Base-by-base conservation (phyloP, 495 filamentous ascomycete species). In the Penicillium samsonianum region DNA sequence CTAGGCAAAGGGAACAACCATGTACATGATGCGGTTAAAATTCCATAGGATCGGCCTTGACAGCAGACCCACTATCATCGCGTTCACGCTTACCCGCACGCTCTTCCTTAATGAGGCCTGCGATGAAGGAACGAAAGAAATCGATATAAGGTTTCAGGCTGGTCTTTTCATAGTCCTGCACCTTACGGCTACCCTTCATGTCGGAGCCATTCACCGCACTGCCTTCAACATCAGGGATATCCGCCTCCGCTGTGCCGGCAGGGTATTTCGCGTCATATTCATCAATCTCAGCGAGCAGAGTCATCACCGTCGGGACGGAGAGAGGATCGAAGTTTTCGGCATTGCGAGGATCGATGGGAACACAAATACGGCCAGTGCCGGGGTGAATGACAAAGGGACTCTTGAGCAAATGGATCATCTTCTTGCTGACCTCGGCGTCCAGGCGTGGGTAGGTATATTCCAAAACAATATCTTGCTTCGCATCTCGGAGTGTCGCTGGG, bases 371-470 rank as follows among this genome's bases (percentile, higher is more conserved):
- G 0, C 93, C 95, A 1, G 95, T 98, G 6, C 90, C 90, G 0
- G 94, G 94, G 76, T 98, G 94, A 30, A 98, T 86, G 54, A 96
- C 93, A 62, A 98, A 98, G 4, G 94, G 94, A 58, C 85, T 90
- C 67, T 98, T 98, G 44, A 98, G 83, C 78, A 98, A 82, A 81
- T 98, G 94, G 76, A 95, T 98, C 69, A 96, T 84, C 67, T 96
- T 95, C 76, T 97, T 97, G 65, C 88, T 91, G 63, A 98, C 94
- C 62, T 96, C 91, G 53, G 91, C 90, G 79, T 98, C 94, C 49
- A 98, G 86, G 10, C 94, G 86, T n/a, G 94, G 95, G 71, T 98
- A 98, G 5, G 94, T 96, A 73, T 98, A 97, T 73, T 98, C 95
- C 25, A 98, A 82, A 14, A 97, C 84, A 43, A 98, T 87, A 65